A percentile compares a stretch with the other conserved stretches of the same genome.
Conservation (phyloP, 164 flowering plant genomes). For the Berberis thunbergii region DNA sequence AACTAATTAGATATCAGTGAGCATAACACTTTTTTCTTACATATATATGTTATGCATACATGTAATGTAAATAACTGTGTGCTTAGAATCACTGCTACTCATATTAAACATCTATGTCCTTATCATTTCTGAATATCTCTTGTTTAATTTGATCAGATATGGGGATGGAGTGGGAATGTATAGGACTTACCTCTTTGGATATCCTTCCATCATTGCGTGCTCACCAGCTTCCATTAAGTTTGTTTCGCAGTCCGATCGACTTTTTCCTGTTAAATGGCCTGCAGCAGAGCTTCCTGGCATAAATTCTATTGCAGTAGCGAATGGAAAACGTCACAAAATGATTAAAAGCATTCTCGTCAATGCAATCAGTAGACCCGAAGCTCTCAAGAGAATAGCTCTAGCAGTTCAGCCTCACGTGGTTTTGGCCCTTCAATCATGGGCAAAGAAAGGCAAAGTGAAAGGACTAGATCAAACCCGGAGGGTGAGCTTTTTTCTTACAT, state of each 20-base stretch:
- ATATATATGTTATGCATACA: no score
- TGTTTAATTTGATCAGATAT: constrained; percentile 21
- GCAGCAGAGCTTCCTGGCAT: constrained; percentile 25
- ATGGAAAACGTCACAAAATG: constrained; percentile 29
- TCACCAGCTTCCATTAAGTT: constrained; percentile 32
- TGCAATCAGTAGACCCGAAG: constrained; percentile 21
- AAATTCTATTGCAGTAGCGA: constrained; percentile 17
- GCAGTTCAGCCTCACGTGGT: constrained; percentile 24
- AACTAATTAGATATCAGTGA: no score
- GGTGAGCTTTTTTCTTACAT: no score
- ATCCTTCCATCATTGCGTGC: constrained; percentile 41
- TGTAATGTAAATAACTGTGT: no score
- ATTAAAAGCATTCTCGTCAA: constrained; percentile 15
- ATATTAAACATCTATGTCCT: no score
- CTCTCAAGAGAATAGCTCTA: constrained; percentile 25
- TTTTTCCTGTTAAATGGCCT: constrained; percentile 28
- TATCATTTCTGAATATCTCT: no score
- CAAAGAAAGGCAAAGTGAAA: constrained; percentile 2
- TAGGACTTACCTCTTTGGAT: constrained; percentile 39
- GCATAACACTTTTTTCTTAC: no score
- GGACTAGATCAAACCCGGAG: no score
- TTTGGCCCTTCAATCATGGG: no score
- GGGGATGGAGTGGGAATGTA: constrained; percentile 41
- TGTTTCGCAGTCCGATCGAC: constrained; percentile 20
- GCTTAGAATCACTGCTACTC: no score